phyloP scores from a whole-genome alignment of 169 alveolate species.

The Besnoitia besnoiti region DNA sequence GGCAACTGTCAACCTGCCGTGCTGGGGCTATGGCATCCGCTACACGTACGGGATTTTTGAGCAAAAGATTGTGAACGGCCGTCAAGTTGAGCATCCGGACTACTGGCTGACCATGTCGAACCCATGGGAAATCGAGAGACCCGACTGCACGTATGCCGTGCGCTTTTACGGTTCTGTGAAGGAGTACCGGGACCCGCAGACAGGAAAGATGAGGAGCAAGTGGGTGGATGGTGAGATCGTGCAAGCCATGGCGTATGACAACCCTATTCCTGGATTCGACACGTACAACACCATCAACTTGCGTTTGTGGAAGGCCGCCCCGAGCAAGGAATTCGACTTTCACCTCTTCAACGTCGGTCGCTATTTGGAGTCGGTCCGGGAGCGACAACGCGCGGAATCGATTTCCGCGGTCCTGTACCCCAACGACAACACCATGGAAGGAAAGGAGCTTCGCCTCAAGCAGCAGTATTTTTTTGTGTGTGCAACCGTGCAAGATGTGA shows the following conservation, averaged over 20 bases:
- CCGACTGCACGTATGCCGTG: conserved; percentile 92
- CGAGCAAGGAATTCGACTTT: conserved; percentile 92
- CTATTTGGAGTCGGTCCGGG: conserved; percentile 89
- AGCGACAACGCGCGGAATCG: conserved; percentile 91
- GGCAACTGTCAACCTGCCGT: conserved; percentile 94
- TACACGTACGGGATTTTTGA: conserved; percentile 96
- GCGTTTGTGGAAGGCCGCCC: conserved; percentile 92
- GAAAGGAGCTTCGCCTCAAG: conserved; percentile 94
- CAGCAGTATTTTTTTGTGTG: conserved; percentile 95
- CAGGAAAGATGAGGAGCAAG: conserved; percentile 44
- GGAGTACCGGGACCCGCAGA: conserved; percentile 55
- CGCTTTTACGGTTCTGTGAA: conserved; percentile 88
- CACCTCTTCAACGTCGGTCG: conserved; percentile 91
- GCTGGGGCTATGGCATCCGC: conserved; percentile 96
- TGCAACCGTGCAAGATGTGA: conserved; percentile 90
- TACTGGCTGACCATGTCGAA: conserved; percentile 93
- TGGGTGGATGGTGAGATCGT: conserved; percentile 96
- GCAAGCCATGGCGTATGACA: conserved; percentile 95
- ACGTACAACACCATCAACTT: conserved; percentile 93
- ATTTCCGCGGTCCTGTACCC: conserved; percentile 96
- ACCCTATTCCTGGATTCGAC: conserved; percentile 96
- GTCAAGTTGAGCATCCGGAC: conserved; percentile 95
- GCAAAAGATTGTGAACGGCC: conserved; percentile 90
- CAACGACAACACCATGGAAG: conserved; percentile 90
- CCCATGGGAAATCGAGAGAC: conserved; percentile 96